A percentile compares a stretch with the other conserved stretches of the same genome.
Evolutionary conservation across 345 rosid genomes (phyloP).

Genomic region (Diplotaxis tenuifolia): DNA sequence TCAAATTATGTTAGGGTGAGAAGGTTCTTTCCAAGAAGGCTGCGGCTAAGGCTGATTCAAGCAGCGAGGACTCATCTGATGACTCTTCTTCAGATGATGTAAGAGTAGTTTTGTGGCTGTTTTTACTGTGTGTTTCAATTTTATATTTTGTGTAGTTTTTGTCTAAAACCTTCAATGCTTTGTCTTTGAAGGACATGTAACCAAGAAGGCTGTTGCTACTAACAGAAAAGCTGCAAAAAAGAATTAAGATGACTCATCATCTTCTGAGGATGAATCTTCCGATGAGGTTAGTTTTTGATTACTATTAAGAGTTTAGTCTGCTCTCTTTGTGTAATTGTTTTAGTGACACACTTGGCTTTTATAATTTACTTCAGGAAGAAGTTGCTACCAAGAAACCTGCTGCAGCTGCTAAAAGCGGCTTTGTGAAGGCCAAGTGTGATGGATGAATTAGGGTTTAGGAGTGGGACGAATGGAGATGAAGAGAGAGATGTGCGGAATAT

Average conservation of each 20-base stretch:
- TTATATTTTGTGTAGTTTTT: background rate
- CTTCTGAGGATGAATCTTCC: conserved; percentile 52
- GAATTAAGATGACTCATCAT: conserved; percentile 44
- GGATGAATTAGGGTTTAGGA: no score
- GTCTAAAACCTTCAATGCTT: background rate
- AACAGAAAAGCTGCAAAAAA: conserved; percentile 47
- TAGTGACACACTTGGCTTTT: background rate
- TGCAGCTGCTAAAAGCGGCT: conserved; percentile 41
- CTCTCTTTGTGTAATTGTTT: background rate
- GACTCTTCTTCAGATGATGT: conserved; percentile 37
- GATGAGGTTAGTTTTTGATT: conserved; percentile 14
- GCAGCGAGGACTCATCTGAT: conserved; percentile 41
- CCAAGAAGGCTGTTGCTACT: conserved; percentile 42
- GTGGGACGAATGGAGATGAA: no score
- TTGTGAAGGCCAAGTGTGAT: conserved; percentile 45
- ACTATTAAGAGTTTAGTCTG: background rate
- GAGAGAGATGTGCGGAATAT: no score
- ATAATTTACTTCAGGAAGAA: conserved; percentile 10
- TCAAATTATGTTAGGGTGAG: background rate
- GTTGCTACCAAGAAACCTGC: conserved; percentile 34
- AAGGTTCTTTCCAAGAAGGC: conserved; percentile 43
- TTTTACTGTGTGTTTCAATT: background rate
- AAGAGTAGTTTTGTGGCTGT: background rate
- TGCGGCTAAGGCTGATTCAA: conserved; percentile 31
- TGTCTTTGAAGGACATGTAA: conserved; percentile 39